Conservation (phyloP, 805 yeast genomes). For the Ogataea allantospora region DNA sequence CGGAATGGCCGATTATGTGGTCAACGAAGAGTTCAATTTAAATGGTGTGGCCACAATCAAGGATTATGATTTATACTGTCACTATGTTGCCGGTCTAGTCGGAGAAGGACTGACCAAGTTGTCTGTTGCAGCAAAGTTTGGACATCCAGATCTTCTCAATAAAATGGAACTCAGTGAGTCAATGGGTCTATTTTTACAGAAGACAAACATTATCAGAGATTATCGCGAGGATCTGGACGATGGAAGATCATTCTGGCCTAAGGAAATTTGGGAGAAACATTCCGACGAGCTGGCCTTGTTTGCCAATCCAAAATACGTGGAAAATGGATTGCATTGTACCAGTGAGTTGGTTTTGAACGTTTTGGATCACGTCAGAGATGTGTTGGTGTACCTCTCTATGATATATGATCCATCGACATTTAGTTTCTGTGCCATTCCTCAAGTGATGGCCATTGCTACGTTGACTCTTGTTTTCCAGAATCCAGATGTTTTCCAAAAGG, state of each 20-base stretch:
- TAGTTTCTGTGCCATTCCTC: constrained; percentile 96
- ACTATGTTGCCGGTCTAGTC: constrained; percentile 95
- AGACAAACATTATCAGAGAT: constrained; percentile 94
- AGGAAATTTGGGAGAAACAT: constrained; percentile 87
- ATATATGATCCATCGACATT: constrained; percentile 80
- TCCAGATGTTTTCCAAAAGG: constrained; percentile 61
- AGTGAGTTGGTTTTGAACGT: constrained; percentile 80
- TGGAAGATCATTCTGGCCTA: constrained; percentile 95
- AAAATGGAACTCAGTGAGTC: constrained; percentile 64
- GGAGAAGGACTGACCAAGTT: constrained; percentile 93
- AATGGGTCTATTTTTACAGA: constrained; percentile 95
- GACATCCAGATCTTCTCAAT: constrained; percentile 51
- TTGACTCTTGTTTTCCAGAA: constrained; percentile 83
- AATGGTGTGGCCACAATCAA: constrained; percentile 74
- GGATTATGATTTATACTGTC: constrained; percentile 90
- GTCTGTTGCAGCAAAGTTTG: constrained; percentile 72
- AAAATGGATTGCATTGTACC: constrained; percentile 69
- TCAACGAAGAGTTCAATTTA: constrained; percentile 71
- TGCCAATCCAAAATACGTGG: constrained; percentile 42
- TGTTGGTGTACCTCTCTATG: constrained; percentile 68
- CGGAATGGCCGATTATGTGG: constrained; percentile 95
- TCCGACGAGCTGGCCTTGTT: constrained; percentile 64
- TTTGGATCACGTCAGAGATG: constrained; percentile 73
- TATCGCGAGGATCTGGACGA: constrained; percentile 88
- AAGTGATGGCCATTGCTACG: constrained; percentile 98